These are phyloP conservation scores for Pelargonium myrrhifolium DNA, from an alignment of 441 rosid species.

Conservation along the genomic window DNA sequence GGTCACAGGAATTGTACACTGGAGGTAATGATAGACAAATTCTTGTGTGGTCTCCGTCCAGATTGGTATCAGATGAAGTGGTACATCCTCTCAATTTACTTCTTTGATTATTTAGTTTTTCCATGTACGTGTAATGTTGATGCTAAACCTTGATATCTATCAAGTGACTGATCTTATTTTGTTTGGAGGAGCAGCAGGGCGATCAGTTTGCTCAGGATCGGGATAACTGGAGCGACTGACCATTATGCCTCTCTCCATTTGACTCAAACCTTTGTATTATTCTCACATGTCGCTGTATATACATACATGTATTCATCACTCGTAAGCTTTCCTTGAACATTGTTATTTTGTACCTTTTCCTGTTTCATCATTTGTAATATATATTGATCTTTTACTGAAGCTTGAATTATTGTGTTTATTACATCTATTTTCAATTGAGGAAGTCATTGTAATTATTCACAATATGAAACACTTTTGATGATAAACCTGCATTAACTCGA, in stretches of 20 bases:
- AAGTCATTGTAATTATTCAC: no score
- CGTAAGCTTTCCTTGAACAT: background rate
- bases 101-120: background rate
- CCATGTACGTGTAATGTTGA: background rate
- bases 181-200: constrained; percentile 31
- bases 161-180: background rate
- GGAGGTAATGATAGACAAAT: constrained; percentile 78
- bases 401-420: no score
- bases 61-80: constrained; percentile 32
- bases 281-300: no score
- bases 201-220: constrained; percentile 29
- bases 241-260: background rate
- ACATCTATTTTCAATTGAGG: no score
- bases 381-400: no score
- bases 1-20: constrained; percentile 75
- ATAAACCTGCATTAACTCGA: no score
- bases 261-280: no score
- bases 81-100: constrained; percentile 29
- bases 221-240: constrained; percentile 62
- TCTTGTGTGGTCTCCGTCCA: constrained; percentile 79
- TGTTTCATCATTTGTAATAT: no score
- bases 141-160: background rate
- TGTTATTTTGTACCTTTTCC: background rate
- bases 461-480: no score
- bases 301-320: background rate